Conservation (phyloP, 768 basidiomycete species). For the Harrya chromipes region DNA sequence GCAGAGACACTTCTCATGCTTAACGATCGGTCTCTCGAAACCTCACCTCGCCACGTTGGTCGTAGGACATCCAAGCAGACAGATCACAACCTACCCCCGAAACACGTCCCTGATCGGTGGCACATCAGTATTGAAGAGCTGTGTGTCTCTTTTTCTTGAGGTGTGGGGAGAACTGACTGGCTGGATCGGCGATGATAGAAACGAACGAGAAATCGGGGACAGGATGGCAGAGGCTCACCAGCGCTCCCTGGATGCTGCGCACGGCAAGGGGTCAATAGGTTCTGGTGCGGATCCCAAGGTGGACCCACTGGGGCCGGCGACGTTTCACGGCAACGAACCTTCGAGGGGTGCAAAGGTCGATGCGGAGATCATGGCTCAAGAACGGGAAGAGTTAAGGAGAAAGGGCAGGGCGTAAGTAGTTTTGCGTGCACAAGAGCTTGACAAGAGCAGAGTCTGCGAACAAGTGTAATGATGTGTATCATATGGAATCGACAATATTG, state of each 20-base stretch:
- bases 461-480: not conserved
- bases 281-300: constrained; percentile 31
- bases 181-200: constrained; percentile 26
- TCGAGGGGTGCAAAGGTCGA: constrained; percentile 59
- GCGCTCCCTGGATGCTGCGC: constrained; percentile 27
- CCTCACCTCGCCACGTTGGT: not conserved
- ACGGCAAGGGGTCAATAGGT: constrained; percentile 26
- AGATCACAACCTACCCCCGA: constrained; percentile 22
- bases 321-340: constrained; percentile 54
- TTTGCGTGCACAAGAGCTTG: not conserved
- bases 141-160: constrained; percentile 2
- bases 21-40: not conserved
- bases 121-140: constrained; percentile 36
- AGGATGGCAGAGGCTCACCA: constrained; percentile 34
- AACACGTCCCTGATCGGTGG: constrained; percentile 33
- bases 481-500: not conserved
- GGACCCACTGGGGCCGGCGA: constrained; percentile 49
- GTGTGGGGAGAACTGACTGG: not conserved
- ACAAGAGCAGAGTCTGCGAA: not conserved
- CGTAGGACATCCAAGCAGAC: constrained; percentile 22
- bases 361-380: constrained; percentile 50
- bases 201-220: constrained; percentile 42
- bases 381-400: constrained; percentile 43
- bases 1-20: not conserved
- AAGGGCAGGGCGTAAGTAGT: constrained; percentile 38